Evolutionary conservation across 228 moss, liverwort and hornwort genomes (phyloP), one percentile per base, ranked within the genome.

Genomic region (Sphagnum magellanicum): DNA sequence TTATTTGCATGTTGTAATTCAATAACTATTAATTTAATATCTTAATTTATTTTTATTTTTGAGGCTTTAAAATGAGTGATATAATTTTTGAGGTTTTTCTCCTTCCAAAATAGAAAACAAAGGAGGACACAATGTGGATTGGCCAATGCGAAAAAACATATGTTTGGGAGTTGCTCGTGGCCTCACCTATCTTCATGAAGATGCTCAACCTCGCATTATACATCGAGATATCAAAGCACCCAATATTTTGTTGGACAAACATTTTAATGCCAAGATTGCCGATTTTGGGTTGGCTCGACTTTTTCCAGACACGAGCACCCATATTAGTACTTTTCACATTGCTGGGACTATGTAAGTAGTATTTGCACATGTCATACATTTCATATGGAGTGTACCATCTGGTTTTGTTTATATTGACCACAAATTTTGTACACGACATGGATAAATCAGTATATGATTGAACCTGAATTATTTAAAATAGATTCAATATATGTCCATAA

Each of bases 151-250:
- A 8, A 73, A 63, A 49, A 85, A 79, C 10, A 81, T 85, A 51
- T 79, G 76, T 17, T 17, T 50, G 52, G 84, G 84, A 65, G 81
- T 85, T 52, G 85, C 81, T 0, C 76, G 81, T 0, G 85, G 85
- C 9, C 79, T 85, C 58, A 74, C 79, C 49, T 85, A 85, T 74
- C 72, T 85, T 64, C 85, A 85, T 77, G 76, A 81, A 50, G 69
- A 76, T 53, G 66, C 85, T 72, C 79, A 79, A 4, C 84, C 84
- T 0, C 78, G 57, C 61, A 85, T 85, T 50, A 74, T 85, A 61
- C 84, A 85, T 32, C 81, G 84, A 1, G 84, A 85, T 72, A 85
- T 85, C 14, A 85, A 85, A 76, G 84, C 84, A 59, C 76, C 72
- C 59, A 85, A 85, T 61, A 60, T 85, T 64, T 62, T 85, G 65